Base-by-base conservation (phyloP, 2,329 filamentous ascomycete species). In the Pezizomycotina sp. region DNA sequence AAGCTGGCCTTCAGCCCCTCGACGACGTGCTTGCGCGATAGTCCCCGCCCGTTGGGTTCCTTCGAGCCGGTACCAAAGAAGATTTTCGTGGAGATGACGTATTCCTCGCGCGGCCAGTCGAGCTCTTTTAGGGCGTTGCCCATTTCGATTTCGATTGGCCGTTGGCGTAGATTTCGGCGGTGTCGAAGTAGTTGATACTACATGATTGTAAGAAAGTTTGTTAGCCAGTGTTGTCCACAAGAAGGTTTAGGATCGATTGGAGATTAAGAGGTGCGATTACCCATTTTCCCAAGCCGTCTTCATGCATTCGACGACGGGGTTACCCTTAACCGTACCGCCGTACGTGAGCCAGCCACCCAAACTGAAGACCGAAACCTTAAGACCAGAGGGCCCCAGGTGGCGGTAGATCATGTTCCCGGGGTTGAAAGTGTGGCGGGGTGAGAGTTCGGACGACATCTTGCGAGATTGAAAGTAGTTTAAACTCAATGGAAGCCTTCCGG, bases 131-230 rank as follows among this genome's bases (percentile, higher is more conserved):
- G 67, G 12, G 68, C 68, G 46, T 67, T 58, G 4, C 69, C 69
- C 33, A 60, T 59, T 30, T 61, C 51, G 25, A 69, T 58, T 53
- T 77, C 72, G 15, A 73, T 50, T 73, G 62, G 40, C 72, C 71
- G 5, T 58, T 65, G 43, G 64, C 60, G 50, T 73, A 74, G 9
- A 14, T 59, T 53, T 74, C 69, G 24, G 70, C 69, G 25, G 63
- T 67, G 52, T 73, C 69, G 47, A 74, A 74, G 56, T 71, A 72
- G 57, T 73, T 74, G 52, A 74, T 61, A 5, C n/a, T n/a, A n/a
- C n/a, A n/a, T n/a, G n/a, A n/a, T n/a, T n/a, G n/a, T n/a, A n/a
- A n/a, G n/a, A n/a, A n/a, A n/a, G n/a, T n/a, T n/a, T n/a, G n/a
- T n/a, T n/a, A n/a, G n/a, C n/a, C n/a, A n/a, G n/a, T n/a, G n/a